phyloP scores from a whole-genome alignment of 768 basidiomycete species.

The Baorangia bicolor region DNA sequence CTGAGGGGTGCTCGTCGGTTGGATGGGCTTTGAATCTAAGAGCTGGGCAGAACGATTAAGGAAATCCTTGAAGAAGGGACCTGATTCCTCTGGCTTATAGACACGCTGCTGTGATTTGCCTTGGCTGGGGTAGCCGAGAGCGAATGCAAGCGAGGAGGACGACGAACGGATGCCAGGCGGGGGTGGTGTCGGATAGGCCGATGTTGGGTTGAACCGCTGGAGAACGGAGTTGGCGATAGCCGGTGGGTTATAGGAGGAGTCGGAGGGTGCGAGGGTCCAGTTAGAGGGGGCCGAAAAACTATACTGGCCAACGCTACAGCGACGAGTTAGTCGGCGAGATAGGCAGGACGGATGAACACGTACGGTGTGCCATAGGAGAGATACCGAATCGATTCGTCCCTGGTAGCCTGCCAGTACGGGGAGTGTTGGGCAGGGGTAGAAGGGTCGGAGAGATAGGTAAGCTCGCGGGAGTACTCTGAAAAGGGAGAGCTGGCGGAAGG shows the following conservation, averaged over 20 bases:
- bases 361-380: conserved; percentile 55
- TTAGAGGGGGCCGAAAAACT: conserved; percentile 36
- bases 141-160: conserved; percentile 75
- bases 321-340: conserved; percentile 4
- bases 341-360: conserved; percentile 20
- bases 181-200: conserved; percentile 72
- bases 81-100: conserved; percentile 58
- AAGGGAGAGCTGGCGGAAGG: conserved; percentile 53
- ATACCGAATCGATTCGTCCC: conserved; percentile 60
- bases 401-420: conserved; percentile 62
- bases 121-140: conserved; percentile 52
- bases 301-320: conserved; percentile 25
- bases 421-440: conserved; percentile 44
- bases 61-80: conserved; percentile 65
- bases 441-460: conserved; percentile 53
- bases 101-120: conserved; percentile 26
- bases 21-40: conserved; percentile 29
- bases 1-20: conserved; percentile 12
- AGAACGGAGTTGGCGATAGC: conserved; percentile 65
- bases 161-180: conserved; percentile 59
- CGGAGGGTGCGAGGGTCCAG: conserved; percentile 42
- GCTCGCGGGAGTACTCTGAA: conserved; percentile 65
- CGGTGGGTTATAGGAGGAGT: conserved; percentile 54
- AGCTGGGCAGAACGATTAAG: conserved; percentile 49
- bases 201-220: conserved; percentile 57